These are phyloP conservation scores for Fusarium xyrophilum DNA, from an alignment of 2,329 filamentous ascomycete species.

Conservation along the genomic window DNA sequence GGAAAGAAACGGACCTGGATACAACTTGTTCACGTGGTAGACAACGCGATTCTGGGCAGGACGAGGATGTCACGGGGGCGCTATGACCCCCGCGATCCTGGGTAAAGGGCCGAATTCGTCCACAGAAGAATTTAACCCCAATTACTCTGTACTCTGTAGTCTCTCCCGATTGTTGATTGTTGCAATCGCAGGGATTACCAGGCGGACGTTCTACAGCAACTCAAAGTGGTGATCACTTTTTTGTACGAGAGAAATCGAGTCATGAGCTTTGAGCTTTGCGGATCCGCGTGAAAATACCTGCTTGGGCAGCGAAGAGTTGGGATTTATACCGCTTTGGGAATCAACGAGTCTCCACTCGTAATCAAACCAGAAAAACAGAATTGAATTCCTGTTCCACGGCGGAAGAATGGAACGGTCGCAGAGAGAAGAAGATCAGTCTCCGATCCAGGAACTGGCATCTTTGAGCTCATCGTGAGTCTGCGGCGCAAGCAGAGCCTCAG, in stretches of 20 bases:
- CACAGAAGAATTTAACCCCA: neutral
- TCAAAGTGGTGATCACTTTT: neutral
- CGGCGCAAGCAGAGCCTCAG: constrained; percentile 1
- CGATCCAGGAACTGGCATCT: neutral
- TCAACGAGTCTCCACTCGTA: neutral
- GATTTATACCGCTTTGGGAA: constrained; percentile 6
- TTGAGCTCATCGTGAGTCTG: neutral
- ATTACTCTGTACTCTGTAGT: too few species aligned
- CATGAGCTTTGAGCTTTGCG: neutral
- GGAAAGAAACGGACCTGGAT: constrained; percentile 12
- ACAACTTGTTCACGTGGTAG: constrained; percentile 4
- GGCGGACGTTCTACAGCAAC: constrained; percentile 5
- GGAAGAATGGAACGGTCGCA: neutral
- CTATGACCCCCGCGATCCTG: constrained; percentile 27
- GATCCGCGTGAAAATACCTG: neutral
- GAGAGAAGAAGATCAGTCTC: neutral
- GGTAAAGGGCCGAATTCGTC: constrained; percentile 25
- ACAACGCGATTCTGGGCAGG: neutral
- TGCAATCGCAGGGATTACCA: constrained; percentile 9
- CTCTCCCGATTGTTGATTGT: too few species aligned
- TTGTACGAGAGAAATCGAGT: neutral
- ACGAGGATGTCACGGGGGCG: constrained; percentile 24
- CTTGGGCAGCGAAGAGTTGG: neutral
- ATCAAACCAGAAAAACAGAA: neutral
- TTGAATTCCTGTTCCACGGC: neutral